Evolutionary conservation across 2,329 filamentous ascomycete species (phyloP), one percentile per base, ranked within the genome.

Genomic region (Penicillium sp.): DNA sequence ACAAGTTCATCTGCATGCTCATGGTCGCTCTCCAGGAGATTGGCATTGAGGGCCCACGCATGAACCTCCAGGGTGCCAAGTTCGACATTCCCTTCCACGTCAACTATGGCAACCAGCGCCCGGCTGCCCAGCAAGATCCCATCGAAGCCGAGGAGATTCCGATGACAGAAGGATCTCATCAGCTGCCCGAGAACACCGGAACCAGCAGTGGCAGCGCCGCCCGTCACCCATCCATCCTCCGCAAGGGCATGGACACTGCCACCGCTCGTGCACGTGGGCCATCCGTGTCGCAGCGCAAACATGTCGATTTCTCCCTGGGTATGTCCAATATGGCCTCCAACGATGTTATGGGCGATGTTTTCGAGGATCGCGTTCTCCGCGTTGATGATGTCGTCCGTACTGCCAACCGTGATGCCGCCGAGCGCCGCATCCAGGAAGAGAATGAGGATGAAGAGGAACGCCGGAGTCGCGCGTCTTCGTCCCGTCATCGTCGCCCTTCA

Each of bases 1-100:
- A 96, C 77, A 93, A 91, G 66, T 95, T 97, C 70, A 90, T 95
- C 57, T 90, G 87, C 56, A 89, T 93, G 54, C 76, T 97, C 63
- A 95, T 95, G 86, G 77, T 87, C 31, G 83, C 88, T 47, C 90
- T 96, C 76, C 80, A 87, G 53, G 83, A 89, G 47, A 78, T 92
- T 43, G 89, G 89, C 50, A 93, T 95, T 66, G 87, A 95, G 76
- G 88, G 88, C 46, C 89, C 90, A 36, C 81, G 83, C 61, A 83
- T 85, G 75, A 83, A 86, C 62, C 81, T 80, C 70, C 84, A 86
- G 44, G 85, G 87, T 52, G 81, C 83, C 52, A 82, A 80, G 59
- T 74, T 80, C 50, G 81, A 82, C 40, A 83, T 82, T 65, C 87
- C 87, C 0, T 77, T 88, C 55, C 88, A 84, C 58, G 65, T 85